Base-by-base conservation (phyloP, 345 rosid species). In the Eucalyptus pauciflora region DNA sequence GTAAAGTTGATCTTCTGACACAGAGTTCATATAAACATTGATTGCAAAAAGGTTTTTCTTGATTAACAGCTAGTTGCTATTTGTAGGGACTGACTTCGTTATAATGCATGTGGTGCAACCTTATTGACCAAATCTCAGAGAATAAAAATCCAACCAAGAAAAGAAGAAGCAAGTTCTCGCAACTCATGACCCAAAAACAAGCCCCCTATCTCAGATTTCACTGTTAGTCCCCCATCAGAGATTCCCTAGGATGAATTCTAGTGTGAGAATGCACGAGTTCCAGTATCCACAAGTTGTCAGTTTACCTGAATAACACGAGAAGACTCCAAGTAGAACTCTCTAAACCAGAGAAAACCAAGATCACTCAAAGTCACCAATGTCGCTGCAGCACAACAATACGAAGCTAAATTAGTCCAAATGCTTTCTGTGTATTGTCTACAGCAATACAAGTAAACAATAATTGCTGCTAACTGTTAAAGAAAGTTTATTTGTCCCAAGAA, bases 291-390 rank as follows among this genome's bases (percentile, higher is more conserved):
- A 22, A 58, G 48, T 80, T 52, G 80, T 25, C 91, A 64, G 60
- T 64, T 90, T 93, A 98, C 99, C 99, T 98, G 99, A 91, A 98
- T 98, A 89, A 97, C 99, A 89, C 97, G 99, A 90, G 99, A 98
- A 90, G 99, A 98, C 94, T 98, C 99, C 96, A 98, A 90, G 93
- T 98, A 98, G 93, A 98, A 98, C 92, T 98, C 99, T 94, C 99
- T 94, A 93, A 96, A 98, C 99, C 99, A 98, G 87, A 98, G 92
- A 95, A 98, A 98, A 88, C 99, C 99, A 86, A 97, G 97, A 94
- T 98, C 99, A 54, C 97, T 97, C 92, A 98, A 91, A 89, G 95
- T 94, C 81, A 93, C 94, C 90, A 98, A 89, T 49, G 98, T 96
- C 33, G 93, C 99, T 98, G 98, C 96, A 95, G 89, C 91, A 94